A percentile compares a stretch with the other conserved stretches of the same genome.
Conservation (phyloP, 345 rosid species). For the Hevea brasiliensis region DNA sequence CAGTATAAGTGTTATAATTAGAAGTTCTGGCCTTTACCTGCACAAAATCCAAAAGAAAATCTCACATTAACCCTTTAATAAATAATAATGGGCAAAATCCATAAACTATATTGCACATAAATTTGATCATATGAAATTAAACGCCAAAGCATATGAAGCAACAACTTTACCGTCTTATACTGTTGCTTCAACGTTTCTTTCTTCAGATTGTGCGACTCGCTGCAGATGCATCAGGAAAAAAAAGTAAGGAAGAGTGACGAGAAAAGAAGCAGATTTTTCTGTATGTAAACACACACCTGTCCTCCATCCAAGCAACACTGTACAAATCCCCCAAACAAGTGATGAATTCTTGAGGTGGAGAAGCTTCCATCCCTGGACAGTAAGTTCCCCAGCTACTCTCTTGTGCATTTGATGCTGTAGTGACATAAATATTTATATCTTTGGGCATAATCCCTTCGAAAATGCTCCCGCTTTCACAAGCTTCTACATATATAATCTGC, state of each 20-base stretch:
- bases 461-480: slow-evolving; percentile 94
- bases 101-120: no score
- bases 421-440: slow-evolving; percentile 71
- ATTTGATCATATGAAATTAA: no score
- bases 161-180: slow-evolving; percentile 55
- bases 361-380: slow-evolving; percentile 82
- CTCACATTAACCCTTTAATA: no score
- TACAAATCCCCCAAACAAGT: slow-evolving; percentile 93
- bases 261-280: neutral
- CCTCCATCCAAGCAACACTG: slow-evolving; percentile 98
- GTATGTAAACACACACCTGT: slow-evolving; percentile 45
- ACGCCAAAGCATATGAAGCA: no score
- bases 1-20: slow-evolving; percentile 46
- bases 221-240: slow-evolving; percentile 25
- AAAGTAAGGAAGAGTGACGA: no score
- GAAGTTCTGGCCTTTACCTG: slow-evolving; percentile 83
- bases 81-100: no score
- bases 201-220: slow-evolving; percentile 86
- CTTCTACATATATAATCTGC: slow-evolving; percentile 83
- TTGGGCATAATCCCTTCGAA: slow-evolving; percentile 87
- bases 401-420: slow-evolving; percentile 90
- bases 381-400: slow-evolving; percentile 91
- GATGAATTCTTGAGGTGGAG: slow-evolving; percentile 75
- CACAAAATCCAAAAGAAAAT: no score
- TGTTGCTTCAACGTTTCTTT: slow-evolving; percentile 74